Evolutionary conservation across 1,139 yeast genomes (phyloP).

Genomic region (Geotrichum histeridarum): DNA sequence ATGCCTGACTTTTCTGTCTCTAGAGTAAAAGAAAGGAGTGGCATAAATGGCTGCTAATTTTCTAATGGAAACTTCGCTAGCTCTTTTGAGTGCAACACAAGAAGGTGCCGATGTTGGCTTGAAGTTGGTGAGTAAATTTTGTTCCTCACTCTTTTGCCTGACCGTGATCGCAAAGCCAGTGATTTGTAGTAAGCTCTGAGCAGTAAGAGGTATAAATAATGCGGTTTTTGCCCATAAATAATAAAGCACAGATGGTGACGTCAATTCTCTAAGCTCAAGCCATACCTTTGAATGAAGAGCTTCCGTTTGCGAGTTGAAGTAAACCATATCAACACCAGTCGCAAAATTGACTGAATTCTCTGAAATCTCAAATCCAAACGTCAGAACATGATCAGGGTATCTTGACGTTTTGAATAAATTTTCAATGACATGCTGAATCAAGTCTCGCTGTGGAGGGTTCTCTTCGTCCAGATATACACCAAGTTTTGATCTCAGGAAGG

Average conservation of each 20-base stretch:
- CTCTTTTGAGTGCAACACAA: not conserved
- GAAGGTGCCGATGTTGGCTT: not conserved
- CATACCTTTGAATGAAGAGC: not conserved
- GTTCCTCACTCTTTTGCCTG: not conserved
- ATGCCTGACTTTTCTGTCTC: slow-evolving; percentile 9
- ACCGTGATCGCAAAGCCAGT: slow-evolving; percentile 5
- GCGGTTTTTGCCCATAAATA: slow-evolving; percentile 7
- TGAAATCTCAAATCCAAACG: slow-evolving; percentile 7
- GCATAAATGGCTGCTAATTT: slow-evolving; percentile 9
- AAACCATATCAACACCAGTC: slow-evolving; percentile 4
- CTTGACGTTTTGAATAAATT: not conserved
- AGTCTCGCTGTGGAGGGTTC: slow-evolving; percentile 3
- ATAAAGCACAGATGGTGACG: slow-evolving; percentile 9
- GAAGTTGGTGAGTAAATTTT: too few species aligned
- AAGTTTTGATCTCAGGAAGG: not conserved
- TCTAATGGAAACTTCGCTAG: slow-evolving; percentile 3
- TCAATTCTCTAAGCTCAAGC: slow-evolving; percentile 4
- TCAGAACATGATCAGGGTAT: slow-evolving; percentile 7
- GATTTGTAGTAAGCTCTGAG: slow-evolving; percentile 11
- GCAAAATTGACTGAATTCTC: slow-evolving; percentile 10
- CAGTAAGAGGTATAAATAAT: slow-evolving; percentile 6
- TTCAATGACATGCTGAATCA: slow-evolving; percentile 4
- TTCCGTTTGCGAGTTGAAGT: slow-evolving; percentile 12
- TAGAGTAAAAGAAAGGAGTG: slow-evolving; percentile 10
- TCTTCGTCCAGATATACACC: not conserved